Evolutionary conservation across 768 basidiomycete species (phyloP).

Genomic region (Lactarius sanguifluus): DNA sequence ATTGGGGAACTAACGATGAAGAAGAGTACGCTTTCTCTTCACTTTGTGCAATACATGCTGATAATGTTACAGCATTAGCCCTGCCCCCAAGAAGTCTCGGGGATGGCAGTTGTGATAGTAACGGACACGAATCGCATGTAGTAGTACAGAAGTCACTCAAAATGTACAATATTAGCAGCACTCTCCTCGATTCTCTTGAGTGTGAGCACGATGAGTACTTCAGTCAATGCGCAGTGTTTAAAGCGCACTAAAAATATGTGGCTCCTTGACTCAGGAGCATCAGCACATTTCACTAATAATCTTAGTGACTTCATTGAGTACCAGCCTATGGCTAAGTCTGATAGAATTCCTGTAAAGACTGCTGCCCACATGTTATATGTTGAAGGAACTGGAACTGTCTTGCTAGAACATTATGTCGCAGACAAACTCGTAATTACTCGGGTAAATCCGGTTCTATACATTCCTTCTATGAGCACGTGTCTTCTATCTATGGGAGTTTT

Average conservation of each 20-base stretch:
- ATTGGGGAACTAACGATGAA: too few relatives aligned
- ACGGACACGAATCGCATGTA: too few relatives aligned
- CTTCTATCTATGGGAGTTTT: not conserved
- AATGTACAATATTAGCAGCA: too few relatives aligned
- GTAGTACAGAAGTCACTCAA: too few relatives aligned
- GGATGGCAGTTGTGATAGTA: too few relatives aligned
- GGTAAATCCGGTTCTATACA: not conserved
- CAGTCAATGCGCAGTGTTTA: not conserved
- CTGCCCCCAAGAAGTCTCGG: too few relatives aligned
- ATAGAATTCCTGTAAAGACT: not conserved
- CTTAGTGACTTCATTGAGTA: not conserved
- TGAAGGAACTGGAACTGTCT: not conserved
- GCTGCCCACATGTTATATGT: not conserved
- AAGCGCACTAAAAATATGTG: not conserved
- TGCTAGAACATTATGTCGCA: too few relatives aligned
- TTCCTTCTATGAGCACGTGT: not conserved
- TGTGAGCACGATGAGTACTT: too few relatives aligned
- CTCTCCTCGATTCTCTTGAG: too few relatives aligned
- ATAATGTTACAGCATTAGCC: too few relatives aligned
- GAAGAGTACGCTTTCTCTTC: too few relatives aligned
- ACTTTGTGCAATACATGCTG: too few relatives aligned
- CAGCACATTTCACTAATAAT: not conserved
- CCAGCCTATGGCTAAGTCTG: not conserved
- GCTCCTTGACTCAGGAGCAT: not conserved
- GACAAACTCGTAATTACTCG: not conserved